Evolutionary conservation across 78 protist species (phyloP).

Genomic region (Dictyostelium purpureum): DNA sequence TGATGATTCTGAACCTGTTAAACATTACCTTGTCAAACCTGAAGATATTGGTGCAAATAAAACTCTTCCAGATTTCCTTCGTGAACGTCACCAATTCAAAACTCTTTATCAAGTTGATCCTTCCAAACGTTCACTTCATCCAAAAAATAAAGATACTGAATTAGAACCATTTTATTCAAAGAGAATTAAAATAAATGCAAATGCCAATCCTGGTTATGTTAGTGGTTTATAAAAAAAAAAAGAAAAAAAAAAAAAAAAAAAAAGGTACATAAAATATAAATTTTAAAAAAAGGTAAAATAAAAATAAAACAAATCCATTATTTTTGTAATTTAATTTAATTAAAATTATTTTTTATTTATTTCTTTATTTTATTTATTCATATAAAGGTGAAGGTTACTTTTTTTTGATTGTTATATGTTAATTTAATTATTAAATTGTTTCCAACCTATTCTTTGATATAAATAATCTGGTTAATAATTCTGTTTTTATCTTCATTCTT

Average conservation of each 20-base stretch:
- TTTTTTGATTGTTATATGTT: no score
- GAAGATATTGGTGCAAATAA: slow-evolving; percentile 83
- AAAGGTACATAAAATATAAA: no score
- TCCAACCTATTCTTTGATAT: no score
- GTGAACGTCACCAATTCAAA: slow-evolving; percentile 62
- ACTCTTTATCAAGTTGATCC: slow-evolving; percentile 57
- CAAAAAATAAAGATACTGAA: slow-evolving; percentile 34
- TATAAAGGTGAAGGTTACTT: no score
- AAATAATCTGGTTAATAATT: no score
- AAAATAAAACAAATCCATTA: no score
- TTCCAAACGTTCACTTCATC: slow-evolving; percentile 14
- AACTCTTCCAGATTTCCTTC: slow-evolving; percentile 63
- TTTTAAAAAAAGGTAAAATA: no score
- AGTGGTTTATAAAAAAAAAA: not conserved
- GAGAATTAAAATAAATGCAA: not conserved
- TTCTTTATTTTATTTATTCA: no score
- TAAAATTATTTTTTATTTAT: no score
- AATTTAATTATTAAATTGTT: no score
- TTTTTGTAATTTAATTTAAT: no score
- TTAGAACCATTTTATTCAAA: slow-evolving; percentile 42
- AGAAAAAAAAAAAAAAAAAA: not conserved
- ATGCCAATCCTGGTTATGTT: slow-evolving; percentile 76
- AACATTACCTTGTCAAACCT: slow-evolving; percentile 75
- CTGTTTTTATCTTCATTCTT: no score
- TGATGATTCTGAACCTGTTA: slow-evolving; percentile 75